These are phyloP conservation scores for Tetrapisispora nanseiensis DNA, from an alignment of 805 yeast species.

Conservation along the genomic window DNA sequence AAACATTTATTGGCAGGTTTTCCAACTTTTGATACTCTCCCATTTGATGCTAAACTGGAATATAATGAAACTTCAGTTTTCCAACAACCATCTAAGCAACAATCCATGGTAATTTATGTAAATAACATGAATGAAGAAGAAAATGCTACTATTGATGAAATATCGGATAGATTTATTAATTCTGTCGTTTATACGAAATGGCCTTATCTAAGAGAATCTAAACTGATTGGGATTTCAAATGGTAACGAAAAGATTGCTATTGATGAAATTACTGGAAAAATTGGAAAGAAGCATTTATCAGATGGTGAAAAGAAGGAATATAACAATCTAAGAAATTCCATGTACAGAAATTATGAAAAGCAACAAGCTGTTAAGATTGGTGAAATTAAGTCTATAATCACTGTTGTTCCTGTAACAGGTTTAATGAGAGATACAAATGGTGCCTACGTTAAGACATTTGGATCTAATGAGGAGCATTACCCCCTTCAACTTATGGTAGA, in stretches of 20 bases:
- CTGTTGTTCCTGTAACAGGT: constrained; percentile 72
- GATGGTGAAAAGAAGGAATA: constrained; percentile 41
- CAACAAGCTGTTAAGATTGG: constrained; percentile 56
- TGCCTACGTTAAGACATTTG: constrained; percentile 66
- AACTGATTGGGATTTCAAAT: constrained; percentile 54
- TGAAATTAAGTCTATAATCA: constrained; percentile 46
- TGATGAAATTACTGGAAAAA: constrained; percentile 17
- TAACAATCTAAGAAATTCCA: constrained; percentile 31
- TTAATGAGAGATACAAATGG: constrained; percentile 60
- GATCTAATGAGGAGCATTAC: constrained; percentile 40
- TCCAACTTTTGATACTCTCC: constrained; percentile 70
- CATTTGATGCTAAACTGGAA: constrained; percentile 44
- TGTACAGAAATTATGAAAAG: constrained; percentile 37
- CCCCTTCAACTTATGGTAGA: constrained; percentile 82
- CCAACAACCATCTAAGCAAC: constrained; percentile 75
- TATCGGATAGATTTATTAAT: constrained; percentile 53
- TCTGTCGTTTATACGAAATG: constrained; percentile 66
- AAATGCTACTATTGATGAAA: constrained; percentile 51
- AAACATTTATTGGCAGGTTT: constrained; percentile 75
- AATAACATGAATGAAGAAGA: constrained; percentile 39
- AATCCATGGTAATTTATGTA: constrained; percentile 63
- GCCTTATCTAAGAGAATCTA: constrained; percentile 86
- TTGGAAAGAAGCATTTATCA: constrained; percentile 33
- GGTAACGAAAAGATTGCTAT: constrained; percentile 36
- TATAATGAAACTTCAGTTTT: constrained; percentile 65